Conservation (phyloP, 257 asterid genomes). For the Solanum chiquidenum region DNA sequence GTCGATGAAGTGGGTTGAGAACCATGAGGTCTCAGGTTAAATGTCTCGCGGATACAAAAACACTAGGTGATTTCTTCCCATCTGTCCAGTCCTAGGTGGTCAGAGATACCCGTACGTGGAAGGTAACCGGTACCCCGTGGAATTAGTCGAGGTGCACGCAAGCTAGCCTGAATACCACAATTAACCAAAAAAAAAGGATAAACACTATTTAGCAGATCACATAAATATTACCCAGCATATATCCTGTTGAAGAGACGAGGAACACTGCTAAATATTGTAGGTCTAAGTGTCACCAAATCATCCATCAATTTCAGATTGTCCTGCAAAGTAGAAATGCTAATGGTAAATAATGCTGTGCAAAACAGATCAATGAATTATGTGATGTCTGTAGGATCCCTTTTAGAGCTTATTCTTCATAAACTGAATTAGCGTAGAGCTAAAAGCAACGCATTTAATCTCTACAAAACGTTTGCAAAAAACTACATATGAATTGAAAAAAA, state of each 20-base stretch:
- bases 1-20: neutral
- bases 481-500: neutral
- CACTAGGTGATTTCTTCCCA: neutral
- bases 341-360: neutral
- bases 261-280: conserved; percentile 91
- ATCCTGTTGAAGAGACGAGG: conserved; percentile 98
- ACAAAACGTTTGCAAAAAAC: neutral
- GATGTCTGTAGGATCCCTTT: neutral
- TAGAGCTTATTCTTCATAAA: neutral
- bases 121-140: neutral
- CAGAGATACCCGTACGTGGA: neutral
- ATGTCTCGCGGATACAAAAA: neutral
- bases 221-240: conserved; percentile 70
- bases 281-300: conserved; percentile 80
- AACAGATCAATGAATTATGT: neutral
- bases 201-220: neutral
- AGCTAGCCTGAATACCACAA: neutral
- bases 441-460: neutral
- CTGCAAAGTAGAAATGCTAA: conserved; percentile 30
- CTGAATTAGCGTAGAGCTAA: neutral
- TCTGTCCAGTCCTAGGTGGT: neutral
- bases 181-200: neutral
- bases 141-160: neutral
- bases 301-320: conserved; percentile 88
- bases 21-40: neutral